Evolutionary conservation across 768 basidiomycete genomes (phyloP), one percentile per base, ranked within the genome.

Genomic region (Amanita phalloides): DNA sequence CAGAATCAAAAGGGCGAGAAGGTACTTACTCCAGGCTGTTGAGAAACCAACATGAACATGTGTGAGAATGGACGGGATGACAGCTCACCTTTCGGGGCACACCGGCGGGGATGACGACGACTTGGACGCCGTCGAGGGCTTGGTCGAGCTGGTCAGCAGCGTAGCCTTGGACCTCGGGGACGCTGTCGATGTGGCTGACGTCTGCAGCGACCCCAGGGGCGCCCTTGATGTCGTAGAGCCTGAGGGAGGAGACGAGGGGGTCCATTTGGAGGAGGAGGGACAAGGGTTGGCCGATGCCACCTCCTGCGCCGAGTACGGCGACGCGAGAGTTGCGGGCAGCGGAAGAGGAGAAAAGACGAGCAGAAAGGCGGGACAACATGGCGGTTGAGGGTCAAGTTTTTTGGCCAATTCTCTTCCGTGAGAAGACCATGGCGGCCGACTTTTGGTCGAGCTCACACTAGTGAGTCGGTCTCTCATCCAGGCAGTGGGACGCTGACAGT

Each of bases 61-160:
- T 32, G 28, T 32, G 23, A 47, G 17, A 42, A 58, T 43, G 30
- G 23, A 36, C 14, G 35, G 17, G 17, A 10, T 14, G 20, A 26
- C 6, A 45, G 3, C 64, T 42, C 49, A 93, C 92, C 82, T 99
- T 99, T 67, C 96, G 79, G 58, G 96, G 96, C 56, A 99, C 95
- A 80, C 96, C 96, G 70, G 96, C 96, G 54, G 96, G 96, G 65
- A 98, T 96, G 57, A 98, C 88, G 58, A 98, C 84, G 56, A 98
- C 88, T 69, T 97, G 76, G 54, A 80, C 86, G 56, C 86, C 94
- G 54, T 90, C 82, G 54, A 99, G 80, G 17, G 96, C 93, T 61
- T 81, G 76, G 67, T 92, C 89, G 60, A 97, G 79, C 65, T 92
- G 81, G 71, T 91, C 88, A 45, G 88, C 84, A 57, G 86, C 74